Conservation (phyloP, 164 flowering plant genomes). For the Cinnamomum chago region DNA sequence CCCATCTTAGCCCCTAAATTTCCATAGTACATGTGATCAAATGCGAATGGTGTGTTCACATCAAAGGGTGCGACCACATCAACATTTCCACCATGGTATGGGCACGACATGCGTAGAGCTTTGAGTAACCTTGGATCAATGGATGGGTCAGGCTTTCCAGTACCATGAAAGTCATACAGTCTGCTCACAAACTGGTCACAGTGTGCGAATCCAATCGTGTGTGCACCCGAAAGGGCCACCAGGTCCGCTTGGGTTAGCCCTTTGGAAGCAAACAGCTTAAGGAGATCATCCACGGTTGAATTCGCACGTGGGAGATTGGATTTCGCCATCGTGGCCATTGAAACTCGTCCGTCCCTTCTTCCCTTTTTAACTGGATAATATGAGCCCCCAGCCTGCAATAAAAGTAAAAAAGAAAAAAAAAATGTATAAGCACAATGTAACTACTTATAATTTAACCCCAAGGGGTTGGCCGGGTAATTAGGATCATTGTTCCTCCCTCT, state of each 20-base stretch:
- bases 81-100: slow-evolving; percentile 50
- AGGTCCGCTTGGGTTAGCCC: slow-evolving; percentile 66
- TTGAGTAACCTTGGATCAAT: slow-evolving; percentile 64
- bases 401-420: not conserved
- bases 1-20: slow-evolving; percentile 68
- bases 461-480: too few relatives aligned
- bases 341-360: slow-evolving; percentile 70
- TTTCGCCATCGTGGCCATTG: slow-evolving; percentile 53
- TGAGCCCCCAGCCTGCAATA: slow-evolving; percentile 83
- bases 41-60: slow-evolving; percentile 67
- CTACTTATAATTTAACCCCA: too few relatives aligned
- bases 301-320: slow-evolving; percentile 64
- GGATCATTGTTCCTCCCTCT: too few relatives aligned
- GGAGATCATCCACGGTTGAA: slow-evolving; percentile 54
- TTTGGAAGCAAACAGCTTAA: slow-evolving; percentile 64
- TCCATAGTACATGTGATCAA: slow-evolving; percentile 68
- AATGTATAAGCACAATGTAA: too few relatives aligned
- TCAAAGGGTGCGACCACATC: slow-evolving; percentile 72
- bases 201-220: slow-evolving; percentile 83
- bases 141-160: slow-evolving; percentile 56
- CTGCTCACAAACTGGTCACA: slow-evolving; percentile 54
- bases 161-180: slow-evolving; percentile 53
- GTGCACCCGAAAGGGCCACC: slow-evolving; percentile 90
- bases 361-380: slow-evolving; percentile 81
- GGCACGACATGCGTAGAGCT: slow-evolving; percentile 70